Percentiles rank a stretch among this genome's conserved stretches.
phyloP scores from a whole-genome alignment of 2,329 filamentous ascomycete genomes.

The Geosmithia flava region DNA sequence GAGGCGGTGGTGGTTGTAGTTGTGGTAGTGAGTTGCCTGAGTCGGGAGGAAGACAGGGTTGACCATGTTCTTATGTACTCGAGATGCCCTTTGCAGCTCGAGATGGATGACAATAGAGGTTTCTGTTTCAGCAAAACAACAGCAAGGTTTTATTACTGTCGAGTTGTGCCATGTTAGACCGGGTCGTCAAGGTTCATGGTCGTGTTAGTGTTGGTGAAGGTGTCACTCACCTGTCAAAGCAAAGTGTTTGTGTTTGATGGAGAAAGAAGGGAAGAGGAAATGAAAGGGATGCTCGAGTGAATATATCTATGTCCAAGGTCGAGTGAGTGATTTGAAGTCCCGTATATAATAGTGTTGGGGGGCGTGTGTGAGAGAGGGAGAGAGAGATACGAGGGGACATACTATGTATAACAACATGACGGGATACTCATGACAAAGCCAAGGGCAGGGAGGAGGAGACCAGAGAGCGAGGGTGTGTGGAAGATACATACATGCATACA shows the following conservation, averaged over 20 bases:
- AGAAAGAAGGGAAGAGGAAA: not conserved
- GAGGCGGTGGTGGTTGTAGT: not conserved
- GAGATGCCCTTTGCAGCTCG: not conserved
- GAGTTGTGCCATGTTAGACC: too few relatives aligned
- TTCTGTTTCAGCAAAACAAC: not conserved
- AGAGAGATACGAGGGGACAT: not conserved
- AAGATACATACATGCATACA: not conserved
- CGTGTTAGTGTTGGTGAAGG: too few relatives aligned
- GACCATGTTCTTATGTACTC: not conserved
- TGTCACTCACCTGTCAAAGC: too few relatives aligned
- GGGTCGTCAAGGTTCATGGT: too few relatives aligned
- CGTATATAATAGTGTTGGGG: not conserved
- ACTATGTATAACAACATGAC: not conserved
- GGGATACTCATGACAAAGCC: not conserved
- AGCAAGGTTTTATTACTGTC: too few relatives aligned
- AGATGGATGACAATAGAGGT: not conserved
- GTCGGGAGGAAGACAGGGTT: not conserved
- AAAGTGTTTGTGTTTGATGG: not conserved
- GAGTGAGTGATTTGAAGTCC: not conserved
- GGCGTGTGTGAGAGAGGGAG: not conserved
- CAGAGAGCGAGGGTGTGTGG: not conserved
- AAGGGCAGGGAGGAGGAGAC: not conserved
- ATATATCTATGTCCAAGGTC: not conserved
- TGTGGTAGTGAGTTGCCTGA: not conserved
- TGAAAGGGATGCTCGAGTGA: not conserved